Evolutionary conservation across 495 filamentous ascomycete genomes (phyloP), one percentile per base, ranked within the genome.

Genomic region (Collariella sp.): DNA sequence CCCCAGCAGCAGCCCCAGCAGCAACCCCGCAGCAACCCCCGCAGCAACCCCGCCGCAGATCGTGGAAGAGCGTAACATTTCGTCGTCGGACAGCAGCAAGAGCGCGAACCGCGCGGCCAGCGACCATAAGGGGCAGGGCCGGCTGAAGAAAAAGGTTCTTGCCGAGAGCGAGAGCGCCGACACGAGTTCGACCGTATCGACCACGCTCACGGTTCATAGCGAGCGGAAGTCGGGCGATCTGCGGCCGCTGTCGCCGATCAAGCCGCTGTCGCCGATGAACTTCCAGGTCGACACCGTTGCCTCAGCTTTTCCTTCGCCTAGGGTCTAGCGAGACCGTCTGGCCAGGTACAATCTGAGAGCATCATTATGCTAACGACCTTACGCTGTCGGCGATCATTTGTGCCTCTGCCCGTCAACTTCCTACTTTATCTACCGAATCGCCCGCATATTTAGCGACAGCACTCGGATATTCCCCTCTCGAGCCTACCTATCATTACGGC

Each of bases 211-310:
- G 4, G 63, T 70, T 50, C 62, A 63, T 44, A 69, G 71, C 46
- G 70, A 75, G 16, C 63, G 67, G 36, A 56, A 62, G 50, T 64
- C 67, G 1, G 64, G 68, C 40, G 72, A 76, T 34, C 18, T 80
- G 44, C 68, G 75, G 23, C 76, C 76, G 6, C 72, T 91, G n/a
- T 86, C 83, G 34, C 86, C 86, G 6, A 79, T 84, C 55, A 77
- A 79, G 60, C 87, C 87, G 24, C 72, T 89, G 41, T 88, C 84
- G 15, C 86, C 86, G 22, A 77, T 89, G 62, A 81, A 75, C 26
- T 75, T 81, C 46, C 78, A 53, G 56, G 18, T 7, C 5, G 11
- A 20, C 16, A 22, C 19, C n/a, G n/a, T 20, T 35, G 33, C 6
- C 11, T 15, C 2, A 5, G 1, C n/a, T 13, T 40, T 35, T 35